Evolutionary conservation across 768 basidiomycete genomes (phyloP), one percentile per base, ranked within the genome.

Genomic region (Suillus discolor): DNA sequence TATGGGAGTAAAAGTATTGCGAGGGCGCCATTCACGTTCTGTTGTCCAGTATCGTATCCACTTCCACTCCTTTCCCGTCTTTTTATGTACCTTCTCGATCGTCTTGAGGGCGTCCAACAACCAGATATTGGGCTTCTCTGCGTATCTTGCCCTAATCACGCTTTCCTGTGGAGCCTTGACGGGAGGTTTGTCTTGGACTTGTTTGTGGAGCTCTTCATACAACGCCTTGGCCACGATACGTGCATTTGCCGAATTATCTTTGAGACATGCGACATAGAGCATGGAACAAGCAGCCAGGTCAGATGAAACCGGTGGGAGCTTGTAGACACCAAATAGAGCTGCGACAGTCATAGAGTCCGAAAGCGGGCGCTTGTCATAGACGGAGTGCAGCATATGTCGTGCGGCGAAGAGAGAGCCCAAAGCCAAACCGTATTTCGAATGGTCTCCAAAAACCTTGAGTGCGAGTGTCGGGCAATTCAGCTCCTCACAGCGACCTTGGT

Each of bases 211-310:
- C 18, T 79, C 75, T 1, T 81, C 76, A 20, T 85, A 71, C 41
- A 89, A 75, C 16, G 77, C 77, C 16, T 76, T 70, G 2, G 83
- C 84, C 23, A 87, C 75, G 18, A 74, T 62, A 41, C 73, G 66
- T 1, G 83, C 80, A 36, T 81, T 78, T n/a, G 74, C 70, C 4
- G 79, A 79, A 16, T 74, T 73, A 68, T 84, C 78, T 61, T 81
- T 81, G 68, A 84, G 79, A 74, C 86, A 89, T 9, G 87, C 87
- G 4, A 81, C 77, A 44, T 84, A 77, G 66, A 91, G 75, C 77
- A 90, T 82, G 4, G 89, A 79, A 55, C 83, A 87, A 13, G 83
- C 84, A 20, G 84, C 75, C 23, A 86, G 80, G 73, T 91, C 89
- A n/a, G 79, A 70, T 7, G 84, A 78, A 45, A 88, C 77, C 0